Base-by-base conservation (phyloP, 768 basidiomycete species). In the Cantharellus anzutake region DNA sequence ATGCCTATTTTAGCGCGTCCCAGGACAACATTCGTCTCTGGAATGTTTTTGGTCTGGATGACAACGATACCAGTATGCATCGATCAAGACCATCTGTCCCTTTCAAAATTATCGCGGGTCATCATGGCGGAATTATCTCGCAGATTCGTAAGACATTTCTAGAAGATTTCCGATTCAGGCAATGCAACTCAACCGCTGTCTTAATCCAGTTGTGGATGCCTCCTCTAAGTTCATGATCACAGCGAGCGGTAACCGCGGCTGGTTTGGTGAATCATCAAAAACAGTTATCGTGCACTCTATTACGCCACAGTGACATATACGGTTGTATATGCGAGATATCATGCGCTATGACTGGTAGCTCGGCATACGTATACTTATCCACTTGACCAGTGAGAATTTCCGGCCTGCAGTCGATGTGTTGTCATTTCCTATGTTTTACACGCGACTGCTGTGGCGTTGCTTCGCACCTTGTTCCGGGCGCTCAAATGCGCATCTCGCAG, bases 21-120 rank as follows among this genome's bases (percentile, higher is more conserved):
- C 77, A 83, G 56, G 94, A 98, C 72, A 94, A 94, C 67, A 79
- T 98, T 63, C 79, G 94, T 7, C 70, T 97, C 42, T 97, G 93
- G 93, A 91, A 97, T 65, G 84, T 86, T 7, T 79, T 82, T 7
- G 86, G 90, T 60, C 20, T 29, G 20, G 81, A 77, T 42, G 83
- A 85, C 66, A 69, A 73, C 7, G 88, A 91, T 63, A 74, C 75
- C 16, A 76, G 69, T 56, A 40, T 61, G 63, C 57, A 60, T 81
- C 83, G 4, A 82, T 84, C 16, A 55, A 11, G 52, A 7, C 52
- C 7, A 55, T 55, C 35, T 11, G 52, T 37, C 11, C 88, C 83
- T 59, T 97, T 94, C 76, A 92, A 90, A 73, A 92, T 97, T 62
- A 86, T 97, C 42, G 84, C 91, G 5, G 94, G 93, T 0, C 94